Evolutionary conservation across 2,329 filamentous ascomycete species (phyloP).

Genomic region (Xylariales sp.): DNA sequence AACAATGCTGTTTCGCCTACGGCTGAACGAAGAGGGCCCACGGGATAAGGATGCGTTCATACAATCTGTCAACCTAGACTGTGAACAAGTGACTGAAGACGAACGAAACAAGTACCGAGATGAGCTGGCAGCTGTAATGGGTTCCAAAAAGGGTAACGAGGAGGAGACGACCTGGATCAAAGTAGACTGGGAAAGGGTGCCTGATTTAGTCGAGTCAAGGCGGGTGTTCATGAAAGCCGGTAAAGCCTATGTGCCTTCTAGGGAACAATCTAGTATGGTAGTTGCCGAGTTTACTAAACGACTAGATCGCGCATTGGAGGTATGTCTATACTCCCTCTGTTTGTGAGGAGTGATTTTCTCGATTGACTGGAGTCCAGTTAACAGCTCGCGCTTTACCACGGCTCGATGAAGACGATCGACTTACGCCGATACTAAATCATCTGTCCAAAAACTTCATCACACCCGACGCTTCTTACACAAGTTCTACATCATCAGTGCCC

Average conservation of each 20-base stretch:
- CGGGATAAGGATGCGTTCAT: slow-evolving; percentile 82
- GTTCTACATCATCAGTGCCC: slow-evolving; percentile 70
- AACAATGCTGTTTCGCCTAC: slow-evolving; percentile 86
- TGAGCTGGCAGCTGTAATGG: slow-evolving; percentile 66
- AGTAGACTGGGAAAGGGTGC: slow-evolving; percentile 93
- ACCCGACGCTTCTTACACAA: slow-evolving; percentile 84
- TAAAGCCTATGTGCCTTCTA: slow-evolving; percentile 89
- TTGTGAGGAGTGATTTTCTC: slow-evolving; percentile 12
- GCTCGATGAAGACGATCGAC: slow-evolving; percentile 94
- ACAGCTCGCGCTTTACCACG: slow-evolving; percentile 91
- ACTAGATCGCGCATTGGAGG: slow-evolving; percentile 85
- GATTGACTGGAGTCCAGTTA: slow-evolving; percentile 61
- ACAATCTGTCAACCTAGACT: slow-evolving; percentile 80
- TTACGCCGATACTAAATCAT: slow-evolving; percentile 75
- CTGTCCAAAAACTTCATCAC: slow-evolving; percentile 97
- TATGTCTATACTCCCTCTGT: slow-evolving; percentile 53
- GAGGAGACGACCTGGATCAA: slow-evolving; percentile 93
- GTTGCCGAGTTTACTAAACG: slow-evolving; percentile 84
- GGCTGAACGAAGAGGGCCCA: slow-evolving; percentile 80
- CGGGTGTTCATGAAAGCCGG: slow-evolving; percentile 81
- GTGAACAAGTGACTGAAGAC: slow-evolving; percentile 82
- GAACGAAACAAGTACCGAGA: slow-evolving; percentile 75
- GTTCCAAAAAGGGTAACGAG: slow-evolving; percentile 62
- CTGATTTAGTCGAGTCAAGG: slow-evolving; percentile 85
- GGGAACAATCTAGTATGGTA: slow-evolving; percentile 90